Evolutionary conservation across 768 basidiomycete species (phyloP), one percentile per base, ranked within the genome.

Genomic region (Mycena pura): DNA sequence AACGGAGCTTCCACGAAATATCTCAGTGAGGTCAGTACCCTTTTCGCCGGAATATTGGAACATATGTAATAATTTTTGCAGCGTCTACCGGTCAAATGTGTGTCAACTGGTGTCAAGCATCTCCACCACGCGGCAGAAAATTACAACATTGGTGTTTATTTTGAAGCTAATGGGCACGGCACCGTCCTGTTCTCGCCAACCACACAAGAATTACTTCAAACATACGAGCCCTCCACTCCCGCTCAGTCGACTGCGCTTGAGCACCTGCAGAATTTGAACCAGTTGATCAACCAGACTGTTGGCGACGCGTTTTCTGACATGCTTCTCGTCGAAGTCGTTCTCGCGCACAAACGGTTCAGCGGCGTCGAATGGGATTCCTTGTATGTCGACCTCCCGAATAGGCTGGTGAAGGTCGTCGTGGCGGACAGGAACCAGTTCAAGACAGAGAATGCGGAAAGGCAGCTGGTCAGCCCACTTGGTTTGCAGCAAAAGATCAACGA

Each of bases 91-190:
- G 95, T 99, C 22, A 90, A 89, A 70, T 99, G 97, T 72, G 95
- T 96, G 7, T 82, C 94, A 2, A 99, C 97, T 15, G 97, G 97
- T 25, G 97, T 99, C 61, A 99, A 99, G 76, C 92, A 99, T 73
- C 86, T 99, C 46, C 97, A 99, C 73, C 96, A 98, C 71, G 97
- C 96, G 15, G 97, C 97, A 11, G 93, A 96, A 69, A 86, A 88
- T 69, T 99, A 90, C 75, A 86, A 94, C 71, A 84, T 99, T 55
- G 97, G 97, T n/a, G 93, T 99, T 43, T 99, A 99, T 77, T 99
- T 99, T 69, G 97, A 99, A 75, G 97, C 97, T 31, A 99, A 99
- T 72, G 97, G 97, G 3, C 97, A 99, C 68, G 97, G 97, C 29
- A 99, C 97, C 3, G 94, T 99, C 45, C 76, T 99, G 55, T 99